phyloP scores from a whole-genome alignment of 768 basidiomycete species.

The Fibroporia radiculosa region DNA sequence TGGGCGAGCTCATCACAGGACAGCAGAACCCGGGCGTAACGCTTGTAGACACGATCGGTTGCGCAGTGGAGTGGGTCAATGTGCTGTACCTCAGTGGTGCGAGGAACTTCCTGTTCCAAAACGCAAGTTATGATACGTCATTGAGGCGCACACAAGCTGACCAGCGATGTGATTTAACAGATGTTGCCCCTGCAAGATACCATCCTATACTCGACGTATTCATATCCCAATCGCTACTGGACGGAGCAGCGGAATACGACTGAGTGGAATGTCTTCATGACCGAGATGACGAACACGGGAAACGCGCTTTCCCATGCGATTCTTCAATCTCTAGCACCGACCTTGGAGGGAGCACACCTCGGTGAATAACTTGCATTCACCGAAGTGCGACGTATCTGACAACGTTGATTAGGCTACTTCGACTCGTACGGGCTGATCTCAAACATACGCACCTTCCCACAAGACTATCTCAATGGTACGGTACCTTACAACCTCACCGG shows the following conservation, averaged over 20 bases:
- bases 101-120: slow-evolving; percentile 56
- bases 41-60: slow-evolving; percentile 44
- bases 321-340: slow-evolving; percentile 11
- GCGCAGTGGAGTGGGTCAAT: slow-evolving; percentile 50
- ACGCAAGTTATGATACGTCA: too few relatives aligned
- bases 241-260: slow-evolving; percentile 18
- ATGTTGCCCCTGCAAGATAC: slow-evolving; percentile 25
- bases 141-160: slow-evolving; percentile 8
- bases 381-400: slow-evolving; percentile 1
- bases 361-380: slow-evolving; percentile 39
- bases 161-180: slow-evolving; percentile 12
- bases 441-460: slow-evolving; percentile 47
- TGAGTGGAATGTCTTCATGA: slow-evolving; percentile 24
- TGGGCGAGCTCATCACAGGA: slow-evolving; percentile 42
- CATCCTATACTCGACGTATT: slow-evolving; percentile 17
- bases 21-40: slow-evolving; percentile 35
- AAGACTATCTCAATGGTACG: slow-evolving; percentile 51
- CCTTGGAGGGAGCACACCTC: slow-evolving; percentile 36
- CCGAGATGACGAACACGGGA: slow-evolving; percentile 21
- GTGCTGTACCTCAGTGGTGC: slow-evolving; percentile 45
- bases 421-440: slow-evolving; percentile 52
- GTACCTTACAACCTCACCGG: slow-evolving; percentile 52
- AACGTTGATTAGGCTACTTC: slow-evolving; percentile 36
- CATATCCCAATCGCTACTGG: slow-evolving; percentile 22
- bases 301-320: slow-evolving; percentile 20